Evolutionary conservation across 805 yeast species (phyloP).

Genomic region (Metschnikowia koreensis): DNA sequence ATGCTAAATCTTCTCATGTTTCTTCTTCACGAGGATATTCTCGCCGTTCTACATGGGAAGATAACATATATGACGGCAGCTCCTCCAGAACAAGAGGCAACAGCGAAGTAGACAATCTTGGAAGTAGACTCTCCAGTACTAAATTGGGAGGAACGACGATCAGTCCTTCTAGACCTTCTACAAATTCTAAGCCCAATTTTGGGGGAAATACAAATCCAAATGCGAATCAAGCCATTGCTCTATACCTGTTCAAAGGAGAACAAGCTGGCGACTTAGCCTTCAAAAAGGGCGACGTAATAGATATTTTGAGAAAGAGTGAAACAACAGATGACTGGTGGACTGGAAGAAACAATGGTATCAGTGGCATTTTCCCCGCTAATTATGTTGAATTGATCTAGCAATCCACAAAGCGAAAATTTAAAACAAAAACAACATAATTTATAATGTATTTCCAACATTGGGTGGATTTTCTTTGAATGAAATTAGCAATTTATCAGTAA

Average conservation of each 20-base stretch:
- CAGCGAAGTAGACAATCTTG: conserved; percentile 35
- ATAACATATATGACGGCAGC: conserved; percentile 68
- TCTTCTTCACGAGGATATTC: conserved; percentile 7
- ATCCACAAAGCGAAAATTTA: not conserved
- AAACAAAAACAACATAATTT: not conserved
- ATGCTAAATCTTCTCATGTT: conserved; percentile 18
- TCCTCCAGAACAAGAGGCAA: conserved; percentile 29
- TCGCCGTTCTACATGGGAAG: conserved; percentile 74
- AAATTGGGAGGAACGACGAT: conserved; percentile 24
- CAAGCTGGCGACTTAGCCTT: conserved; percentile 91
- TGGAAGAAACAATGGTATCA: conserved; percentile 76
- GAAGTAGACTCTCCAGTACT: conserved; percentile 34
- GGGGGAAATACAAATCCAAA: conserved; percentile 35
- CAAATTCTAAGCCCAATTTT: conserved; percentile 40
- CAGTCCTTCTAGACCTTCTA: conserved; percentile 37
- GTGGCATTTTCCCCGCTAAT: conserved; percentile 97
- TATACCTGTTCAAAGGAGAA: conserved; percentile 86
- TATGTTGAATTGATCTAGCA: conserved; percentile 73
- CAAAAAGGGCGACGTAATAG: conserved; percentile 90
- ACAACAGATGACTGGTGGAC: conserved; percentile 99
- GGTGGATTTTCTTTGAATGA: too few species aligned
- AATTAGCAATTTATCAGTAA: not conserved
- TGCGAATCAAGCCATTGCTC: conserved; percentile 83
- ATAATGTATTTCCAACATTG: too few species aligned
- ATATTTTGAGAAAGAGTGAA: conserved; percentile 79